Percentiles rank a stretch among this genome's conserved stretches.
These are phyloP conservation scores for Auricularia sp. DNA, from an alignment of 768 basidiomycete genomes.

Conservation along the genomic window DNA sequence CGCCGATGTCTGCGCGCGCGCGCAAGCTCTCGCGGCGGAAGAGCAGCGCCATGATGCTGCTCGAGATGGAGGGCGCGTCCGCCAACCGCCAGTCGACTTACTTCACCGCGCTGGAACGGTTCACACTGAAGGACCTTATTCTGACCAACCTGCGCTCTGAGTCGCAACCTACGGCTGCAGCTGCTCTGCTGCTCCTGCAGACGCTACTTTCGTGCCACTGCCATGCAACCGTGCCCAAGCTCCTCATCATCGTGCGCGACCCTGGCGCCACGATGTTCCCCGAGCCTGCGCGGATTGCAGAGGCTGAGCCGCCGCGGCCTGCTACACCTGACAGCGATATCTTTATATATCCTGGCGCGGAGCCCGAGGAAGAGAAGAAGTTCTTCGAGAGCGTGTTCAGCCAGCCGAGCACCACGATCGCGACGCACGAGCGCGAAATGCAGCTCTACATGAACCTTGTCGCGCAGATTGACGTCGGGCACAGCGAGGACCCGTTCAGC, in stretches of 20 bases:
- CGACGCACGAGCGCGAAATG: constrained; percentile 80
- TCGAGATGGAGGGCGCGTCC: constrained; percentile 75
- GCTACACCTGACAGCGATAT: constrained; percentile 35
- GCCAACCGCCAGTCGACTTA: constrained; percentile 62
- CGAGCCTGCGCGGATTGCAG: constrained; percentile 36
- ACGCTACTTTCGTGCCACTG: constrained; percentile 67
- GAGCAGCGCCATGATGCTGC: constrained; percentile 84
- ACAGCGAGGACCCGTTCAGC: constrained; percentile 64
- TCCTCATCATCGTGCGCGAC: constrained; percentile 64
- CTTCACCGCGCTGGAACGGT: constrained; percentile 79
- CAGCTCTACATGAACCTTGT: constrained; percentile 68
- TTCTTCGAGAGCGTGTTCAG: constrained; percentile 11
- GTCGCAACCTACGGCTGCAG: constrained; percentile 53
- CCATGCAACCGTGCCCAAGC: constrained; percentile 48
- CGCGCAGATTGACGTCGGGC: constrained; percentile 64
- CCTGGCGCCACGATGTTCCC: constrained; percentile 67
- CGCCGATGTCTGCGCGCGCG: constrained; percentile 15
- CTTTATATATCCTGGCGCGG: constrained; percentile 33
- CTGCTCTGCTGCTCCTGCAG: constrained; percentile 73
- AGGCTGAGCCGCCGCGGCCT: constrained; percentile 3
- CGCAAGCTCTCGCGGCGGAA: constrained; percentile 50
- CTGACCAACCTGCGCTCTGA: constrained; percentile 66
- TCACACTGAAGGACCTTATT: constrained; percentile 85
- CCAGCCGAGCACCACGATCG: constrained; percentile 64
- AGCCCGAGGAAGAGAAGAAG: constrained; percentile 30